Percentiles rank a stretch among this genome's conserved stretches.
phyloP scores from a whole-genome alignment of 139 green algal genomes.

The Limnomonas spitsbergensis region DNA sequence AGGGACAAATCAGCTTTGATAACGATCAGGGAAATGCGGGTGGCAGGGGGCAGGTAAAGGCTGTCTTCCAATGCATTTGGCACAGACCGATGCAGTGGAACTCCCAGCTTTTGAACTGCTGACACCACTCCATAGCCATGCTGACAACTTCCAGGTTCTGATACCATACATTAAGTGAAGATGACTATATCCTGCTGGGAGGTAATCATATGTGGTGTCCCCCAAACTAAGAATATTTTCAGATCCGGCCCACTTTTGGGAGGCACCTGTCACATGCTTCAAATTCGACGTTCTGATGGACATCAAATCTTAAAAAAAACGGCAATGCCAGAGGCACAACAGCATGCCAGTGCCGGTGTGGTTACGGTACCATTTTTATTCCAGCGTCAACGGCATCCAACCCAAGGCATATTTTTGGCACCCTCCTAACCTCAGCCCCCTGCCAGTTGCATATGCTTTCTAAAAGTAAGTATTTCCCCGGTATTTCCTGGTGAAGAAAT shows the following conservation, averaged over 20 bases:
- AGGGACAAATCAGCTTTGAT: no score
- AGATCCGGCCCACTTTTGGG: neutral
- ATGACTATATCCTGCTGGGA: neutral
- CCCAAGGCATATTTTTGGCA: no score
- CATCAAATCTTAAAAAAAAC: neutral
- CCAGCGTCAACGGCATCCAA: neutral
- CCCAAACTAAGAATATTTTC: neutral
- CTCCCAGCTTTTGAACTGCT: neutral
- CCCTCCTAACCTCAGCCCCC: no score
- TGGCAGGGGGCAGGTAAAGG: no score
- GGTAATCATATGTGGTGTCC: neutral
- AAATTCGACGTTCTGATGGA: neutral
- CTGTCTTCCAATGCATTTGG: neutral
- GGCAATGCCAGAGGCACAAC: neutral
- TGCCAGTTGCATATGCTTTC: no score
- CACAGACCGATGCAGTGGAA: neutral
- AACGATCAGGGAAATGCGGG: no score
- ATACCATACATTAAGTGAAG: neutral
- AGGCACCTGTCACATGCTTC: neutral
- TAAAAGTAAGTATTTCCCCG: no score
- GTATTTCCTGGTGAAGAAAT: no score
- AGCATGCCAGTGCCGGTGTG: neutral
- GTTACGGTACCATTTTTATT: neutral
- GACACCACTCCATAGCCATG: no score
- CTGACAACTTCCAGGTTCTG: neutral